Percentiles rank a stretch among this genome's conserved stretches.
Conservation (phyloP, 805 yeast genomes). For the Clavispora carvajalis region DNA sequence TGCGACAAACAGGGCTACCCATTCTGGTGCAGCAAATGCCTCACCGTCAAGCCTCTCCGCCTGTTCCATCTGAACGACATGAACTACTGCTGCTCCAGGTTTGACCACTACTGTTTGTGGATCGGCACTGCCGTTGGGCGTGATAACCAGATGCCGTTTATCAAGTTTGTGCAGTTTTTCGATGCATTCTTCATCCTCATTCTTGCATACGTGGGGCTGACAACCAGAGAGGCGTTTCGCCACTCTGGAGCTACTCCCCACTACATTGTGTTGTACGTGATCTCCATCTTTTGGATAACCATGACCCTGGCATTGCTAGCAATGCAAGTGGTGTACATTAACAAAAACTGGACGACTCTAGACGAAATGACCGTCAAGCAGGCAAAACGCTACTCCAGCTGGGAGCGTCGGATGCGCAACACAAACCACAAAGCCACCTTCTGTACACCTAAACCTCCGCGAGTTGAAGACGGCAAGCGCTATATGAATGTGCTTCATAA, state of each 20-base stretch:
- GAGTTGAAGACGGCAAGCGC: constrained; percentile 30
- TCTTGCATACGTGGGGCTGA: constrained; percentile 19
- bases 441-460: constrained; percentile 12
- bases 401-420: constrained; percentile 10
- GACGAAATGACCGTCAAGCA: constrained; percentile 45
- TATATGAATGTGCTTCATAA: constrained; percentile 39
- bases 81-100: constrained; percentile 58
- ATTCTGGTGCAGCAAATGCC: constrained; percentile 65
- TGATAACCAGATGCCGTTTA: constrained; percentile 55
- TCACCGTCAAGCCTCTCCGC: constrained; percentile 59
- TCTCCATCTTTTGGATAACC: constrained; percentile 41
- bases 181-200: constrained; percentile 29
- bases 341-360: constrained; percentile 49
- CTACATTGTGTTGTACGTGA: constrained; percentile 42
- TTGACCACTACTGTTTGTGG: constrained; percentile 85
- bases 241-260: constrained; percentile 37
- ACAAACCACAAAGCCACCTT: background rate
- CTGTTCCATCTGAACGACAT: constrained; percentile 61
- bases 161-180: constrained; percentile 43
- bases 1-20: constrained; percentile 77
- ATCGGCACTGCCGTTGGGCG: constrained; percentile 70
- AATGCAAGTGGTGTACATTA: constrained; percentile 42
- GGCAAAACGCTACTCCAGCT: constrained; percentile 26
- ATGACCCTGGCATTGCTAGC: constrained; percentile 40
- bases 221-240: constrained; percentile 19